Percentiles rank a stretch among this genome's conserved stretches.
Conservation (phyloP, 176 grass and related monocot genomes). For the Oryza coarctata region DNA sequence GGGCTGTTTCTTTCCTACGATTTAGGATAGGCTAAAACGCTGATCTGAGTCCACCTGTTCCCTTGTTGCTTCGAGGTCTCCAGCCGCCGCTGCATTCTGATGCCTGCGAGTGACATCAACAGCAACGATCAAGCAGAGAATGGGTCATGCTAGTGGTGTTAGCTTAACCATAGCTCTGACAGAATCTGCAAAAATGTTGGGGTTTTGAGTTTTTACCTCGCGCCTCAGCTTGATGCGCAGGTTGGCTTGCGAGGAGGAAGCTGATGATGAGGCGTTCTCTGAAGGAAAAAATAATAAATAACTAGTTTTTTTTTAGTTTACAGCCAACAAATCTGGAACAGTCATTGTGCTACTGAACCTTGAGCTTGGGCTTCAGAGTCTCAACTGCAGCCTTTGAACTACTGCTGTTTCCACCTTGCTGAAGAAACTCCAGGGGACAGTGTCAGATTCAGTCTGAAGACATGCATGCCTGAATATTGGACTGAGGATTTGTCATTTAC, state of each 20-base stretch:
- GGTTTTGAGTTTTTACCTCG: conserved; percentile 35
- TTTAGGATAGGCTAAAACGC: conserved; percentile 19
- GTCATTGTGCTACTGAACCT: conserved; percentile 49
- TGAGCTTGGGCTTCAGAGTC: conserved; percentile 88
- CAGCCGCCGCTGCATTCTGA: neutral
- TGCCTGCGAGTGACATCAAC: neutral
- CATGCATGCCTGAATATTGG: neutral
- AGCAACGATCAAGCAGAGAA: neutral
- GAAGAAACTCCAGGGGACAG: conserved; percentile 2
- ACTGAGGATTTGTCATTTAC: conserved; percentile 18
- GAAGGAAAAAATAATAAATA: conserved; percentile 4
- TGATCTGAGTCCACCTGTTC: neutral
- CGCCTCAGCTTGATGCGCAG: conserved; percentile 56
- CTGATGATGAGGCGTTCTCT: conserved; percentile 87
- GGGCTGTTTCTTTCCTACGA: conserved; percentile 22
- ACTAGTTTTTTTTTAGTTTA: neutral
- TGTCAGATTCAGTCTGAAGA: conserved; percentile 11
- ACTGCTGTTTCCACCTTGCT: conserved; percentile 78
- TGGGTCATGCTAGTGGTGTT: neutral
- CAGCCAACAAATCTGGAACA: neutral
- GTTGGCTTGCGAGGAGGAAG: conserved; percentile 90
- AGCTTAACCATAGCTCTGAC: neutral
- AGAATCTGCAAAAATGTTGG: neutral
- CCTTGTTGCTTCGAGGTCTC: neutral
- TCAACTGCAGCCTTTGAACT: conserved; percentile 49